Evolutionary conservation across 2,329 filamentous ascomycete species (phyloP).

Genomic region (Elsinoe australis): DNA sequence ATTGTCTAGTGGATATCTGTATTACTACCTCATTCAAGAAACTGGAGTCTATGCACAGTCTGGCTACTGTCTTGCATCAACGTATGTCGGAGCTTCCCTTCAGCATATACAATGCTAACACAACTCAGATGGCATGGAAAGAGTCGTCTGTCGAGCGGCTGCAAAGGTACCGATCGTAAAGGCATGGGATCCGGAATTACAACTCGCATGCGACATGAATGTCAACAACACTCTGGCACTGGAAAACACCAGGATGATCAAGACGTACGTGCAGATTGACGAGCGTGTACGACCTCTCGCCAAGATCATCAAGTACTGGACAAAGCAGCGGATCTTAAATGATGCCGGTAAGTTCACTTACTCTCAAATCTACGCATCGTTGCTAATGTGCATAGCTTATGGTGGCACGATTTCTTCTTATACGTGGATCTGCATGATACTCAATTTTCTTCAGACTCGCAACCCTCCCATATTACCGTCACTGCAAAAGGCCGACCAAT

Average conservation of each 20-base stretch:
- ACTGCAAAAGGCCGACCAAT: conserved; percentile 65
- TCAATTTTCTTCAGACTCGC: conserved; percentile 88
- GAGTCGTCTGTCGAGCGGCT: conserved; percentile 86
- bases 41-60: conserved; percentile 80
- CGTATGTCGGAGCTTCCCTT: conserved; percentile 50
- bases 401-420: conserved; percentile 95
- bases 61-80: conserved; percentile 76
- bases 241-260: conserved; percentile 96
- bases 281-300: conserved; percentile 82
- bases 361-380: not conserved
- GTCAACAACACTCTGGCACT: conserved; percentile 94
- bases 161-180: conserved; percentile 98
- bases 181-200: conserved; percentile 90
- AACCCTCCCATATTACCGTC: conserved; percentile 76
- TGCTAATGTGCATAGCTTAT: conserved; percentile 52
- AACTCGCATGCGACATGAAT: conserved; percentile 92
- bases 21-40: conserved; percentile 87
- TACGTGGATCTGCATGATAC: conserved; percentile 97
- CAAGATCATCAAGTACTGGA: conserved; percentile 98
- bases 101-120: not conserved
- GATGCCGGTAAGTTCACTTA: conserved; percentile 82
- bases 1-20: conserved; percentile 76
- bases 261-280: conserved; percentile 91
- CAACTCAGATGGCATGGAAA: conserved; percentile 79
- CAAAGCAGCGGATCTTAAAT: conserved; percentile 82